Percentiles rank a stretch among this genome's conserved stretches.
These are phyloP conservation scores for Dendryphion nanum DNA, from an alignment of 2,329 filamentous ascomycete species.

Conservation along the genomic window DNA sequence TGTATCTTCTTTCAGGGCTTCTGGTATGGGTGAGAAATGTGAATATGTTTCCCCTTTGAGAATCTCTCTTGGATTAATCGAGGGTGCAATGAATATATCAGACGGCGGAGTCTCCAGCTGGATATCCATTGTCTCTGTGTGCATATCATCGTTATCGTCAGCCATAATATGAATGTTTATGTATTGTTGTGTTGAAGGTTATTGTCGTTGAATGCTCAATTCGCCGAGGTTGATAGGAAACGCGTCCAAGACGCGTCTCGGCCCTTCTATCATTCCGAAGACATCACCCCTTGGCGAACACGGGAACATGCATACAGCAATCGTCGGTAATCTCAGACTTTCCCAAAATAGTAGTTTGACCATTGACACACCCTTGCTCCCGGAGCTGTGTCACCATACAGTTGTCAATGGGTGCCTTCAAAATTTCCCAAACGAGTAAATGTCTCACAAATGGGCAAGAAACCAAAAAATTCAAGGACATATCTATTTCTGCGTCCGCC, in stretches of 20 bases:
- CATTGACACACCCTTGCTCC: constrained; percentile 1
- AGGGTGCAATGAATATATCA: constrained; percentile 49
- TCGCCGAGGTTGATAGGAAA: no score
- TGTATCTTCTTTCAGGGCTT: constrained; percentile 41
- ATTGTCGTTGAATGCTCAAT: no score
- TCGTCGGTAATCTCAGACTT: constrained; percentile 11
- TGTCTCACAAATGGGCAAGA: neutral
- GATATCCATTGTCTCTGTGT: constrained; percentile 36
- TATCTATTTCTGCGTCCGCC: no score
- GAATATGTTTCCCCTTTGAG: constrained; percentile 48
- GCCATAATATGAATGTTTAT: constrained; percentile 19
- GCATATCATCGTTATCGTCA: constrained; percentile 24
- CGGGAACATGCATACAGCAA: constrained; percentile 20
- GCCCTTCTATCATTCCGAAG: constrained; percentile 4
- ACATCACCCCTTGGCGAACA: no score
- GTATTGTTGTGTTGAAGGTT: no score
- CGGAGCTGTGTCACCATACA: constrained; percentile 9
- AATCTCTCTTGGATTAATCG: constrained; percentile 41
- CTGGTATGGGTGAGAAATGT: constrained; percentile 47
- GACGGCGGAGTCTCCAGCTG: constrained; percentile 35
- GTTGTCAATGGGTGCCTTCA: constrained; percentile 1
- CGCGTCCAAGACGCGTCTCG: constrained; percentile 8
- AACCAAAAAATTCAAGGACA: no score
- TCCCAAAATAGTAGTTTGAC: constrained; percentile 9
- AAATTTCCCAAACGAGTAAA: constrained; percentile 3